Base-by-base conservation (phyloP, 257 asterid species). In the Dorcoceras hygrometricum region DNA sequence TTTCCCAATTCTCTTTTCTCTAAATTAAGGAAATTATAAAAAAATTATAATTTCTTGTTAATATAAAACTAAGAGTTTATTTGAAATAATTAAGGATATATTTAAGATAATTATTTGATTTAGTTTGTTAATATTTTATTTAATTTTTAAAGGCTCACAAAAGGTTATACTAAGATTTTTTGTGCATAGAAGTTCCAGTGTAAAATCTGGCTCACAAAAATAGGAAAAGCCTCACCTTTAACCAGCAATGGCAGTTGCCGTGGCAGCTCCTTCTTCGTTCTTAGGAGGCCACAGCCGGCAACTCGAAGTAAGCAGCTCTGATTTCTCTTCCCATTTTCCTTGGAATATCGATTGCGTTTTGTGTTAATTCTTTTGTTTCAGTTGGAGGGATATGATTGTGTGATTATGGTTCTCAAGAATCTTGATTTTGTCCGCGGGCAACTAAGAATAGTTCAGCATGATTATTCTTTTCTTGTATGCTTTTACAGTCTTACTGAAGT, bases 251-350 rank as follows among this genome's bases (percentile, higher is more conserved):
- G 90, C 86, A n/a, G 79, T 65, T 65, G 90, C 89, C 69, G 72
- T 86, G 87, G 86, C 84, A 69, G 76, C 86, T 76, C 60, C 85
- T 66, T 76, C 94, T 61, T 80, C 86, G 67, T 90, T 87, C 84
- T 80, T 87, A 18, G 86, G 89, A 18, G 85, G 89, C 69, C 79
- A 73, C 78, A 1, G 73, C 63, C 80, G 81, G 32, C 65, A 68
- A 58, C 79, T 46, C 57, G 28, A 74, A 18, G 96, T 87, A 84
- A 81, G 87, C 76, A 23, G 29, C 78, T 68, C 53, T 59, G 39
- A 23, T 20, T 32, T 68, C 28, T 23, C 68, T 20, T 32, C 1
- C 1, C 7, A 6, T 29, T 70, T 22, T 28, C 10, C 8, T 48
- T 43, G 19, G 3, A 23, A 29, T 55, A 8, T 57, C 36, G 0